Conservation (phyloP, 768 basidiomycete species). For the Boletus reticulatus region DNA sequence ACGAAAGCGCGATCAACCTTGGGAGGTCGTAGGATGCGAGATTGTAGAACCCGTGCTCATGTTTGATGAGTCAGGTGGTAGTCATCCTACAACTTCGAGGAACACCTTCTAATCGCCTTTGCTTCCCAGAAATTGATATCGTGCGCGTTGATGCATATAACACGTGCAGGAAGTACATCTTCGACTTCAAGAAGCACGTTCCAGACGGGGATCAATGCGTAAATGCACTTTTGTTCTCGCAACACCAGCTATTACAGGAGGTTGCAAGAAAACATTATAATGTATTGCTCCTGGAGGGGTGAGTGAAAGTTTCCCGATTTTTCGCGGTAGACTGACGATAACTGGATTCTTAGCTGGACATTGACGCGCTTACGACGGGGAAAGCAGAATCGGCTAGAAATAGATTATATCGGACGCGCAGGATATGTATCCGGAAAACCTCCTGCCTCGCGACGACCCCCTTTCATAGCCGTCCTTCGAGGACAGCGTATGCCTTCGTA, state of each 20-base stretch:
- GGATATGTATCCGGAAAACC: constrained; percentile 53
- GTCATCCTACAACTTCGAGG: constrained; percentile 9
- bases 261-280: constrained; percentile 58
- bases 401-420: constrained; percentile 67
- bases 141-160: constrained; percentile 50
- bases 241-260: constrained; percentile 59
- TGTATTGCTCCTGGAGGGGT: constrained; percentile 68
- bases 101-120: constrained; percentile 4
- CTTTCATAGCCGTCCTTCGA: constrained; percentile 66
- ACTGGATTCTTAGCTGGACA: constrained; percentile 50
- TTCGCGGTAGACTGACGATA: neutral
- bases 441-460: constrained; percentile 49
- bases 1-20: constrained; percentile 54
- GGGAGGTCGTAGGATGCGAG: constrained; percentile 76
- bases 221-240: constrained; percentile 59
- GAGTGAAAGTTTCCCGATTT: constrained; percentile 7
- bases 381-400: constrained; percentile 61
- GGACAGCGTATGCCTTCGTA: constrained; percentile 31
- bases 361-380: constrained; percentile 63
- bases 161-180: constrained; percentile 60
- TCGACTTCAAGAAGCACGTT: constrained; percentile 49
- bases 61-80: constrained; percentile 61
- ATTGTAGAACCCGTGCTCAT: constrained; percentile 62
- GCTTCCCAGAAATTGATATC: constrained; percentile 54
- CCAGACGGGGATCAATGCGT: constrained; percentile 46